These are phyloP conservation scores for Dothideomycetidae sp. DNA, from an alignment of 2,329 filamentous ascomycete species.

Conservation along the genomic window DNA sequence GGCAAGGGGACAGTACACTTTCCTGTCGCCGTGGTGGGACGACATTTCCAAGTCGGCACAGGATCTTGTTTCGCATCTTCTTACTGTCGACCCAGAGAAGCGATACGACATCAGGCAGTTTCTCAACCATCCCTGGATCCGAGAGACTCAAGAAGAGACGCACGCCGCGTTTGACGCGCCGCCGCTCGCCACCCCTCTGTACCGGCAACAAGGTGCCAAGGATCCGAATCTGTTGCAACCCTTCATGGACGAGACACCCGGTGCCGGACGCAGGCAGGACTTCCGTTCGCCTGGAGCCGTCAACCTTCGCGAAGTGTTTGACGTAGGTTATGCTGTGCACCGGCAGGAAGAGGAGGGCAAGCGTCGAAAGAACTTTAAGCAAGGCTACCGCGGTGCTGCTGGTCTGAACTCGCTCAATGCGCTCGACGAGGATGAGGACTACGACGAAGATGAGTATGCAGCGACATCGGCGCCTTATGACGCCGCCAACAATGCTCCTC, in stretches of 20 bases:
- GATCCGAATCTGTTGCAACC: constrained; percentile 31
- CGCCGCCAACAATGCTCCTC: constrained; percentile 33
- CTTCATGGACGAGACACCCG: constrained; percentile 44
- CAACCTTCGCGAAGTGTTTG: constrained; percentile 92
- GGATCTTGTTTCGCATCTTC: constrained; percentile 80
- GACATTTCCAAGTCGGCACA: constrained; percentile 92
- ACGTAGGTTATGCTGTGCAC: constrained; percentile 95
- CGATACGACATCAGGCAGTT: constrained; percentile 89
- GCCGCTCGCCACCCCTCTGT: constrained; percentile 53
- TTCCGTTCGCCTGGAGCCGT: constrained; percentile 92
- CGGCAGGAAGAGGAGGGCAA: constrained; percentile 93
- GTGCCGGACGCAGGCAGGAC: constrained; percentile 53
- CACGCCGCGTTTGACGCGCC: constrained; percentile 54
- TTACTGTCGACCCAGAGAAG: constrained; percentile 91
- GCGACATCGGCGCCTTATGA: constrained; percentile 42
- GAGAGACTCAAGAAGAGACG: constrained; percentile 52
- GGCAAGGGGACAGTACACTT: constrained; percentile 89
- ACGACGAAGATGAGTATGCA: constrained; percentile 52
- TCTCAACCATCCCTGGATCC: constrained; percentile 87
- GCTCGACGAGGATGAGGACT: constrained; percentile 49
- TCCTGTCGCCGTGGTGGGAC: constrained; percentile 98
- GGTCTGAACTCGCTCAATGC: constrained; percentile 52
- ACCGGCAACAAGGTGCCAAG: constrained; percentile 20
- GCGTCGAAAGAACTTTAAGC: constrained; percentile 66
- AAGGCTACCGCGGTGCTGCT: constrained; percentile 49